Evolutionary conservation across 495 filamentous ascomycete species (phyloP).

Genomic region (Penicillium bovifimosum): DNA sequence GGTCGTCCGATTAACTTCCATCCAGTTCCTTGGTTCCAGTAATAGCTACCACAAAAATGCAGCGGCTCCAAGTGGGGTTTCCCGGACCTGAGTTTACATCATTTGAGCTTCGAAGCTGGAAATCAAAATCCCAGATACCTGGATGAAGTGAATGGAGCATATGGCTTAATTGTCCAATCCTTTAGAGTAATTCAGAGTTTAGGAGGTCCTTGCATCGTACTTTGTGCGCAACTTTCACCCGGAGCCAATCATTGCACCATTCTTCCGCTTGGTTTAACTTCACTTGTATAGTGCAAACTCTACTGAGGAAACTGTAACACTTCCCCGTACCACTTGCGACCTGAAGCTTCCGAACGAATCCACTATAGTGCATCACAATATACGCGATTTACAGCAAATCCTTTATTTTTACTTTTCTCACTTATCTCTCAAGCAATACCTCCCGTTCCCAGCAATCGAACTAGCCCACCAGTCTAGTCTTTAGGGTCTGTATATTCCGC

Average conservation of each 20-base stretch:
- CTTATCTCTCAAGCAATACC: not conserved
- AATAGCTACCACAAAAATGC: not conserved
- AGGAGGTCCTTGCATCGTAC: constrained; percentile 17
- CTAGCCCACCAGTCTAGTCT: not conserved
- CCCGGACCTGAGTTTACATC: not conserved
- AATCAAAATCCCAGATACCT: constrained; percentile 20
- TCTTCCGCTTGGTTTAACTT: constrained; percentile 1
- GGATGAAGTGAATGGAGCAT: constrained; percentile 12
- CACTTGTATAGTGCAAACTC: constrained; percentile 10
- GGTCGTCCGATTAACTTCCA: not conserved
- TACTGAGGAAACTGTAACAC: constrained; percentile 11
- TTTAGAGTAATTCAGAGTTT: not conserved
- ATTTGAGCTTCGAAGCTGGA: not conserved
- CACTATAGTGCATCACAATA: constrained; percentile 10
- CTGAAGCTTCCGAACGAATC: constrained; percentile 13
- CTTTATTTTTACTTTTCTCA: not conserved
- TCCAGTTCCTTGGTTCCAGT: not conserved
- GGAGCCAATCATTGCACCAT: constrained; percentile 14
- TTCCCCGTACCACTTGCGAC: constrained; percentile 16
- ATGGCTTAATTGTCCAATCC: not conserved
- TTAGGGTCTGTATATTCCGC: not conserved
- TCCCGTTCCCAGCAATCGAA: constrained; percentile 2
- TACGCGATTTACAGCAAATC: constrained; percentile 8
- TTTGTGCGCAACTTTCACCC: constrained; percentile 6
- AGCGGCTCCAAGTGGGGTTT: not conserved